A percentile compares a stretch with the other conserved stretches of the same genome.
Evolutionary conservation across 2,329 filamentous ascomycete species (phyloP).

Genomic region (Alternaria triticina): DNA sequence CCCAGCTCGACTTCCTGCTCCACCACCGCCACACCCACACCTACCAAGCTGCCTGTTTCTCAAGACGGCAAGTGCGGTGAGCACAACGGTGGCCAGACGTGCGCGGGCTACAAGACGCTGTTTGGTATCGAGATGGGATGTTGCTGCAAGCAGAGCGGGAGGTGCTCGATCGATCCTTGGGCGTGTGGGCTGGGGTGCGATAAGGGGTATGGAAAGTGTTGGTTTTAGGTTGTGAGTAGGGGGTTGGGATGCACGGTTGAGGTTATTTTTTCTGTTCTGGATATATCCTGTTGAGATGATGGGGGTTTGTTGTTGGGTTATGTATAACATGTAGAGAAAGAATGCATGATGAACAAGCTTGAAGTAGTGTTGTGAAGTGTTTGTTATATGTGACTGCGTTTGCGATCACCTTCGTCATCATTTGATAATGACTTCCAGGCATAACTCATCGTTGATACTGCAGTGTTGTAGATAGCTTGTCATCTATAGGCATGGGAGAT

Average conservation of each 20-base stretch:
- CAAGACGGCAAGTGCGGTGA: constrained; percentile 35
- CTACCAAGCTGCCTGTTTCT: constrained; percentile 22
- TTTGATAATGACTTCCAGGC: too few species aligned
- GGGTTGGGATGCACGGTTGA: not conserved
- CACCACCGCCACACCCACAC: constrained; percentile 19
- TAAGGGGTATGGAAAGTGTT: constrained; percentile 37
- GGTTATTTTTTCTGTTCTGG: not conserved
- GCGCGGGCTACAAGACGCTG: constrained; percentile 31
- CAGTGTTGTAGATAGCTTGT: too few species aligned
- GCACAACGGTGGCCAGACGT: constrained; percentile 29
- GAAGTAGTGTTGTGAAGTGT: too few species aligned
- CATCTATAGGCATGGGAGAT: too few species aligned
- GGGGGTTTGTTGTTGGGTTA: not conserved
- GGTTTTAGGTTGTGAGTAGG: constrained; percentile 10
- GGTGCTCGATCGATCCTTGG: constrained; percentile 28
- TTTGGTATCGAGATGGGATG: constrained; percentile 29
- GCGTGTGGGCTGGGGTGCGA: constrained; percentile 38
- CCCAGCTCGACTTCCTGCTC: constrained; percentile 23
- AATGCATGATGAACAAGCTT: not conserved
- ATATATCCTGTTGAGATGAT: not conserved
- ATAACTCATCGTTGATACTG: too few species aligned
- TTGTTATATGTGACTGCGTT: not conserved
- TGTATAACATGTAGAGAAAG: not conserved
- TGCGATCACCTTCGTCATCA: too few species aligned
- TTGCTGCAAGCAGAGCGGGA: constrained; percentile 30